A percentile compares a stretch with the other conserved stretches of the same genome.
Evolutionary conservation across 1,284 basidiomycete genomes (phyloP).

Genomic region (Tylopilus orsonianus): DNA sequence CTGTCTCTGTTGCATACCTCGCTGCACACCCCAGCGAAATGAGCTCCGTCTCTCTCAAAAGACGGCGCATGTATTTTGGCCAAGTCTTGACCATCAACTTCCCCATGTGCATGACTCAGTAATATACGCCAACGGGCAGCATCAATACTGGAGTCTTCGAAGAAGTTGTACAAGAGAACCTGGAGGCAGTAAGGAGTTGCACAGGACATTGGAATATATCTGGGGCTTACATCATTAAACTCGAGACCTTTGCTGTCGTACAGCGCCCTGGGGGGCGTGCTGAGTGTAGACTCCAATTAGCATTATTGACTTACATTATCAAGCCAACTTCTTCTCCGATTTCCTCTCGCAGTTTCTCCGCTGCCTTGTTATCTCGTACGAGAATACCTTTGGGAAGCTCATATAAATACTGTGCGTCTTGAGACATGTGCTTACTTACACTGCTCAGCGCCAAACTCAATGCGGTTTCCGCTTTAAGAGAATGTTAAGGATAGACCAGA

Average conservation of each 20-base stretch:
- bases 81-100: conserved; percentile 14
- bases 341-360: conserved; percentile 47
- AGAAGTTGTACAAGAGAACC: conserved; percentile 74
- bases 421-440: conserved; percentile 39
- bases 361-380: conserved; percentile 59
- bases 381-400: conserved; percentile 53
- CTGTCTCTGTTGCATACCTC: conserved; percentile 43
- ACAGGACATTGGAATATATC: not conserved
- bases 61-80: conserved; percentile 38
- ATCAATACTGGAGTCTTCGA: conserved; percentile 57
- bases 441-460: conserved; percentile 70
- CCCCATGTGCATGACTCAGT: conserved; percentile 42
- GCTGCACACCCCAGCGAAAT: conserved; percentile 57
- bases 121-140: conserved; percentile 59
- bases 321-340: conserved; percentile 62
- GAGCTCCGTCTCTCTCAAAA: conserved; percentile 46
- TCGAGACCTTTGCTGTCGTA: conserved; percentile 76
- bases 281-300: not conserved
- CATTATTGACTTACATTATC: conserved; percentile 48
- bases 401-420: not conserved
- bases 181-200: conserved; percentile 28
- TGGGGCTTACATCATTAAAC: conserved; percentile 59
- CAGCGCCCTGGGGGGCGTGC: conserved; percentile 49
- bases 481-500: conserved; percentile 8
- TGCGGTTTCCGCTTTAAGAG: conserved; percentile 42